Evolutionary conservation across 129 eudicot genomes (phyloP).

Genomic region (Centella asiatica): DNA sequence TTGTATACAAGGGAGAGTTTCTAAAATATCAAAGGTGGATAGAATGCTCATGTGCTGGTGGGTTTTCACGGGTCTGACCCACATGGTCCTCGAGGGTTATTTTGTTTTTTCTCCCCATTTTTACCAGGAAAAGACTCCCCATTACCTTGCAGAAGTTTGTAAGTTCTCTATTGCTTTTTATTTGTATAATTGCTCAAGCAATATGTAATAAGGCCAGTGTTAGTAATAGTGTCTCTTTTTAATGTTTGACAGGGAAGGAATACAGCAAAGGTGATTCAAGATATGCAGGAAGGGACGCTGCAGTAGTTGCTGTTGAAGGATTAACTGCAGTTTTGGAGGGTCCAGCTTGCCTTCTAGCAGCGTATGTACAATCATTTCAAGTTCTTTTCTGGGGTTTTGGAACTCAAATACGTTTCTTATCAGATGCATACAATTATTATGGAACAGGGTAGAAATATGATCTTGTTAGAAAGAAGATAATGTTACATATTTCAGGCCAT

Average conservation of each 20-base stretch:
- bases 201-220: background rate
- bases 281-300: constrained; percentile 68
- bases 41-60: constrained; percentile 94
- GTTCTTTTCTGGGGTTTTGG: background rate
- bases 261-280: constrained; percentile 98
- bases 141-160: constrained; percentile 90
- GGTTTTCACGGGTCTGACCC: constrained; percentile 86
- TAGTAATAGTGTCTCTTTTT: background rate
- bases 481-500: too few relatives aligned
- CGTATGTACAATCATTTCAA: constrained; percentile 37
- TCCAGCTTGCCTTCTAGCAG: constrained; percentile 74
- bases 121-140: constrained; percentile 49
- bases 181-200: constrained; percentile 5
- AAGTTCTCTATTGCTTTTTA: constrained; percentile 21
- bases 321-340: constrained; percentile 77
- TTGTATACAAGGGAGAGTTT: constrained; percentile 39
- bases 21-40: constrained; percentile 50
- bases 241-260: constrained; percentile 68
- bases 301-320: constrained; percentile 68
- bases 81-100: constrained; percentile 86
- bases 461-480: background rate
- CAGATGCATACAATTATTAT: background rate
- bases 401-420: background rate
- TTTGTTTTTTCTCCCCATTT: constrained; percentile 81
- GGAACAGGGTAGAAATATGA: background rate